Evolutionary conservation across 108 stramenopile genomes (phyloP).

Genomic region (Conticribra guillardii): DNA sequence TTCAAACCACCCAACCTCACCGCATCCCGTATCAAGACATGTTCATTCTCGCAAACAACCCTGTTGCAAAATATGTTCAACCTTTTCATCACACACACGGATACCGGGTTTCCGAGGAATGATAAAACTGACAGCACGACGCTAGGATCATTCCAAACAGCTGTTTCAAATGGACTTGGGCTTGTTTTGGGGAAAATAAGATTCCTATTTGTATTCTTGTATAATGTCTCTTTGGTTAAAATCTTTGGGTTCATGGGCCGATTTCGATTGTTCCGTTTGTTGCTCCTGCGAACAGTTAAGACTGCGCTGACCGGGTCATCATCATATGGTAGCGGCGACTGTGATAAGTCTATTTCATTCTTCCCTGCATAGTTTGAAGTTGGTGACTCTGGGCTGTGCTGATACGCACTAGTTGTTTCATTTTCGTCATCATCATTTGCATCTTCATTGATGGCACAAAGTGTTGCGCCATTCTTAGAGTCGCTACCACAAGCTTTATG

Average conservation of each 20-base stretch:
- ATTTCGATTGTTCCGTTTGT: slow-evolving; percentile 29
- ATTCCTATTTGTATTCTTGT: slow-evolving; percentile 19
- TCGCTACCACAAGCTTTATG: slow-evolving; percentile 9
- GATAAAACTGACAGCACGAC: slow-evolving; percentile 63
- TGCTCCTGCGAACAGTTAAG: slow-evolving; percentile 39
- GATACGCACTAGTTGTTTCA: too few relatives aligned
- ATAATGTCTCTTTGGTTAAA: slow-evolving; percentile 10
- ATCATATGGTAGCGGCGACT: background rate
- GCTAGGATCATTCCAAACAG: slow-evolving; percentile 65
- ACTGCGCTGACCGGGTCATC: slow-evolving; percentile 3
- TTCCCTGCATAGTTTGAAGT: too few relatives aligned
- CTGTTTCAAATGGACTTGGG: slow-evolving; percentile 82
- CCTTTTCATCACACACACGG: slow-evolving; percentile 75
- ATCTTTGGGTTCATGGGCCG: background rate
- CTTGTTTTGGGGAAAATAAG: slow-evolving; percentile 37
- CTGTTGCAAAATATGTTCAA: slow-evolving; percentile 70
- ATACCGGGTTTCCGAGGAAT: slow-evolving; percentile 84
- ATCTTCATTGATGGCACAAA: slow-evolving; percentile 16
- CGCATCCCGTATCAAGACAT: slow-evolving; percentile 79
- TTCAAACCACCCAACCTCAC: slow-evolving; percentile 81
- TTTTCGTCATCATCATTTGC: background rate
- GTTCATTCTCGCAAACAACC: slow-evolving; percentile 76
- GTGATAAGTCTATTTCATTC: background rate
- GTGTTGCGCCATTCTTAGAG: background rate
- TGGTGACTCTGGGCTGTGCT: too few relatives aligned